A percentile compares a stretch with the other conserved stretches of the same genome.
Evolutionary conservation across 257 asterid species (phyloP).

Genomic region (Perilla frutescens): DNA sequence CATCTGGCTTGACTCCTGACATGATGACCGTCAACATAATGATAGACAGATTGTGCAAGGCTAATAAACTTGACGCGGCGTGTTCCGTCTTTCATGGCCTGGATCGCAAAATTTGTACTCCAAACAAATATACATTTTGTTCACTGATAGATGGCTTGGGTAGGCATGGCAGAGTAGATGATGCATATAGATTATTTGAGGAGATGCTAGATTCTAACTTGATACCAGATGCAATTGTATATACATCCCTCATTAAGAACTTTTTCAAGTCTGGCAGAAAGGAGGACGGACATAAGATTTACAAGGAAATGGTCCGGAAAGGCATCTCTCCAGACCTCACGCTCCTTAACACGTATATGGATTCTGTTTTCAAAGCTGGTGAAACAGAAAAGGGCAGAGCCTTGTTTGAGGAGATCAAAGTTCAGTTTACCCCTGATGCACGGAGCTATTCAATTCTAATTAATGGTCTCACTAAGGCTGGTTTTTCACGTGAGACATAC

Average conservation of each 20-base stretch:
- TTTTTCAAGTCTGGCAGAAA: constrained; percentile 81
- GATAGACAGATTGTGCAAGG: constrained; percentile 93
- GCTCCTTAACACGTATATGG: constrained; percentile 90
- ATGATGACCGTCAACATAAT: constrained; percentile 79
- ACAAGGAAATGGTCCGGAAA: constrained; percentile 79
- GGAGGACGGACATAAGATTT: constrained; percentile 89
- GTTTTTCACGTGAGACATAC: constrained; percentile 85
- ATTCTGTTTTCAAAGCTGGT: constrained; percentile 83
- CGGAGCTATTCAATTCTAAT: constrained; percentile 91
- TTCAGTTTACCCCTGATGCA: constrained; percentile 70
- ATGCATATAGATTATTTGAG: constrained; percentile 85
- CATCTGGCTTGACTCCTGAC: constrained; percentile 70
- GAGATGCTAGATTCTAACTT: constrained; percentile 72
- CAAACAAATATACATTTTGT: constrained; percentile 78
- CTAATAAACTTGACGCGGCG: constrained; percentile 82
- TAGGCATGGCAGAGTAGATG: constrained; percentile 84
- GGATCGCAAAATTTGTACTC: constrained; percentile 73
- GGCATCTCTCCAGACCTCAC: constrained; percentile 70
- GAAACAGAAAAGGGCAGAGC: constrained; percentile 82
- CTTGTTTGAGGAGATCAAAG: constrained; percentile 76
- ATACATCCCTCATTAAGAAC: constrained; percentile 84
- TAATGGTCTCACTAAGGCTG: constrained; percentile 87
- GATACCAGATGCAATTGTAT: constrained; percentile 71
- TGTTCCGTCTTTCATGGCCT: constrained; percentile 65
- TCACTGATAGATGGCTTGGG: constrained; percentile 93